Evolutionary conservation across 345 rosid species (phyloP).

Genomic region (Arabis hirsuta): DNA sequence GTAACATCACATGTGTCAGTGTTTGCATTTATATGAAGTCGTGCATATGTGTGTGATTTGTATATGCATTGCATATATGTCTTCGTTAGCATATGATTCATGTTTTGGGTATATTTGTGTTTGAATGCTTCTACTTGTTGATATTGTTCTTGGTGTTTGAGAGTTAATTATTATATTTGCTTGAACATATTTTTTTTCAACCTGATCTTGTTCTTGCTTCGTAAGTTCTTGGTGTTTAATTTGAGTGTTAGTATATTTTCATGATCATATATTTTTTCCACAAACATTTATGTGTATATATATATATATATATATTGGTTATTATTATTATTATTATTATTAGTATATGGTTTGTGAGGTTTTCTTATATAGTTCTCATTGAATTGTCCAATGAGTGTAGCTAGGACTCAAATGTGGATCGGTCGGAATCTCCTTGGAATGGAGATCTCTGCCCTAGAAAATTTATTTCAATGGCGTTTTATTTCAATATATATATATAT

Average conservation of each 20-base stretch:
- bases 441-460: conserved; percentile 39
- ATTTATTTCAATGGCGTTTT: neutral
- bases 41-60: conserved; percentile 33
- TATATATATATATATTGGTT: neutral
- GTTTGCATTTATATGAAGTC: conserved; percentile 7
- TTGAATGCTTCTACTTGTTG: neutral
- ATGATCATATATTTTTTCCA: neutral
- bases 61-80: conserved; percentile 25
- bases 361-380: conserved; percentile 12
- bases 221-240: conserved; percentile 5
- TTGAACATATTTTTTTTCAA: too few species aligned
- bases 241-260: neutral
- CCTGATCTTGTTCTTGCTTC: conserved; percentile 14
- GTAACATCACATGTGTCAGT: conserved; percentile 36
- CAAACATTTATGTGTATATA: neutral
- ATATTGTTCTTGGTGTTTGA: conserved; percentile 16
- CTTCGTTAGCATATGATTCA: conserved; percentile 14
- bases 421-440: conserved; percentile 45
- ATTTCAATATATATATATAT: neutral
- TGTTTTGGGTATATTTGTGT: neutral
- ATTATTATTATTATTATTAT: neutral
- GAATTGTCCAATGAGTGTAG: conserved; percentile 37
- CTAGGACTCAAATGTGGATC: conserved; percentile 38
- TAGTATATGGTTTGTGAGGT: neutral
- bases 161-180: neutral